phyloP scores from a whole-genome alignment of 495 filamentous ascomycete genomes.

The Immersiella caudata region DNA sequence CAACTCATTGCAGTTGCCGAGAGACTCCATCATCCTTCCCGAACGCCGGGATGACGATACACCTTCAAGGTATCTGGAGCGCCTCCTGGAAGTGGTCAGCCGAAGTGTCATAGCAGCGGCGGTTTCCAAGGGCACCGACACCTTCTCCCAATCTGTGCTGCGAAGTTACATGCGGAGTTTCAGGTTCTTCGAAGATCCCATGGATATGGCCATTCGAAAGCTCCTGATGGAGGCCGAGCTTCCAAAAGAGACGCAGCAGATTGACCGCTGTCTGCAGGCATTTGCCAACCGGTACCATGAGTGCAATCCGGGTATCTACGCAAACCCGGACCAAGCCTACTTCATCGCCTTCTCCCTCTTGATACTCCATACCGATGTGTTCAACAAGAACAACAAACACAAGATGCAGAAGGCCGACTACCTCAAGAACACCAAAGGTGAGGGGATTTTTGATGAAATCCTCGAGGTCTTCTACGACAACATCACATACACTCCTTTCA shows the following conservation, averaged over 20 bases:
- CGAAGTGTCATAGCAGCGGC: slow-evolving; percentile 78
- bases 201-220: slow-evolving; percentile 96
- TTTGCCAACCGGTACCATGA: slow-evolving; percentile 98
- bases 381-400: slow-evolving; percentile 99
- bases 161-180: slow-evolving; percentile 95
- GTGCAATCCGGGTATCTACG: slow-evolving; percentile 96
- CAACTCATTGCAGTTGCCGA: slow-evolving; percentile 67
- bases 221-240: slow-evolving; percentile 95
- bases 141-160: slow-evolving; percentile 79
- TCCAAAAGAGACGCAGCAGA: slow-evolving; percentile 97
- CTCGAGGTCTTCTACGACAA: slow-evolving; percentile 98
- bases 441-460: slow-evolving; percentile 89
- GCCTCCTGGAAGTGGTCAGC: slow-evolving; percentile 76
- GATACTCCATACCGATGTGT: slow-evolving; percentile 95
- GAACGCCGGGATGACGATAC: slow-evolving; percentile 86
- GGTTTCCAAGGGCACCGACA: slow-evolving; percentile 78
- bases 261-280: slow-evolving; percentile 88
- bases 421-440: slow-evolving; percentile 87
- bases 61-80: slow-evolving; percentile 81
- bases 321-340: slow-evolving; percentile 90
- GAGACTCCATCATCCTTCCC: slow-evolving; percentile 67
- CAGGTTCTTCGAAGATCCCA: slow-evolving; percentile 90
- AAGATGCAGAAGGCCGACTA: slow-evolving; percentile 99
- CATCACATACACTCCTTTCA: slow-evolving; percentile 95
- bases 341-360: slow-evolving; percentile 96